phyloP scores from a whole-genome alignment of 225 moss, liverwort and hornwort species.

The Physcomitrium patens region DNA sequence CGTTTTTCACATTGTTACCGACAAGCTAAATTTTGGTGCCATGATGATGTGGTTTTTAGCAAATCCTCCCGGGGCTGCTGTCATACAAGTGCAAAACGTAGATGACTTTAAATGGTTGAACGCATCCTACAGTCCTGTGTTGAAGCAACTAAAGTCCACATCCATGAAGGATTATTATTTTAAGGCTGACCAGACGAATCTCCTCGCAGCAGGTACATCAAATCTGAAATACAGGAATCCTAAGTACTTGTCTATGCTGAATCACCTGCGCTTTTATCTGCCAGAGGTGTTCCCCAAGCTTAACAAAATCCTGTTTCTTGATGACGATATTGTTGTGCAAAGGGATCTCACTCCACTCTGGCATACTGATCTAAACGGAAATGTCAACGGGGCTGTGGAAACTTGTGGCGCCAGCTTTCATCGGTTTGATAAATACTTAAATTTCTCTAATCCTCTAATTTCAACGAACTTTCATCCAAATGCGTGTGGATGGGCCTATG shows the following conservation, averaged over 20 bases:
- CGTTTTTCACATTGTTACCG: slow-evolving; percentile 60
- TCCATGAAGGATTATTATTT: slow-evolving; percentile 64
- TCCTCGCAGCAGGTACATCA: slow-evolving; percentile 54
- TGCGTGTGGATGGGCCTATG: slow-evolving; percentile 41
- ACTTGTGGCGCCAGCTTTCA: slow-evolving; percentile 41
- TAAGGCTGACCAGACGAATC: slow-evolving; percentile 58
- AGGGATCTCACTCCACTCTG: slow-evolving; percentile 75
- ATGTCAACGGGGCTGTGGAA: slow-evolving; percentile 42
- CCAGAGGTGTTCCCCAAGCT: slow-evolving; percentile 68
- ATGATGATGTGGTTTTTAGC: slow-evolving; percentile 66
- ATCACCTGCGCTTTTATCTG: slow-evolving; percentile 61
- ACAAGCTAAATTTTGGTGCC: slow-evolving; percentile 65
- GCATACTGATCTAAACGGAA: slow-evolving; percentile 75
- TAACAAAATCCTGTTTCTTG: slow-evolving; percentile 80
- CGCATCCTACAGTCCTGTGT: slow-evolving; percentile 62
- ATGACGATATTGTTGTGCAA: slow-evolving; percentile 90
- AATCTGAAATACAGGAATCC: slow-evolving; percentile 73
- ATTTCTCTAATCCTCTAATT: slow-evolving; percentile 34
- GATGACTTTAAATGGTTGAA: slow-evolving; percentile 68
- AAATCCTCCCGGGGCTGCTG: slow-evolving; percentile 53
- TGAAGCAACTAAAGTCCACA: slow-evolving; percentile 64
- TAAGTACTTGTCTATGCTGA: slow-evolving; percentile 93
- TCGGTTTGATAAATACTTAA: slow-evolving; percentile 34
- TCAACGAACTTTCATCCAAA: slow-evolving; percentile 31
- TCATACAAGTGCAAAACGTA: slow-evolving; percentile 60